Percentiles rank a stretch among this genome's conserved stretches.
phyloP scores from a whole-genome alignment of 257 asterid species.

The Plantago elongata region DNA sequence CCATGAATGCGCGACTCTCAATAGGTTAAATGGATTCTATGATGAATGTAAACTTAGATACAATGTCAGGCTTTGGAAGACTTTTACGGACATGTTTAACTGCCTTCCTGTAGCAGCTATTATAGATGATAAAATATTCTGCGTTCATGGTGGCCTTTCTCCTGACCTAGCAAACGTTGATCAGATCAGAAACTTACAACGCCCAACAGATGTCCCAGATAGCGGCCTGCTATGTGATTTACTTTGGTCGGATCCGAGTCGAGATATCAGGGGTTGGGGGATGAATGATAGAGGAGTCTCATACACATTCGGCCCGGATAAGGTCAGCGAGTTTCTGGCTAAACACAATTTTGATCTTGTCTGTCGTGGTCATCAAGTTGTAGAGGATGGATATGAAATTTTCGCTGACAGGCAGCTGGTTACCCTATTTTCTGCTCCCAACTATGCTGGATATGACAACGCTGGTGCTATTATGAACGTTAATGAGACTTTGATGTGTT shows the following conservation, averaged over 20 bases:
- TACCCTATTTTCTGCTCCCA: conserved; percentile 81
- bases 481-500: conserved; percentile 83
- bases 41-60: not conserved
- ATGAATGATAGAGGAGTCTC: not conserved
- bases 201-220: not conserved
- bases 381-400: conserved; percentile 83
- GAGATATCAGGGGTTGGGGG: not conserved
- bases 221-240: not conserved
- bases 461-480: conserved; percentile 92
- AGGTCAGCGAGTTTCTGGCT: not conserved
- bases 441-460: conserved; percentile 52
- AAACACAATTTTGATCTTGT: not conserved
- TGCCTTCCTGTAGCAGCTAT: not conserved
- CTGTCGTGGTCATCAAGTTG: conserved; percentile 40
- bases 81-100: not conserved
- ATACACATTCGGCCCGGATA: not conserved
- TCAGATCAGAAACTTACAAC: not conserved
- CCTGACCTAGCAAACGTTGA: not conserved
- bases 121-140: not conserved
- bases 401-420: conserved; percentile 82
- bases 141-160: conserved; percentile 1
- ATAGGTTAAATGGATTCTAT: not conserved
- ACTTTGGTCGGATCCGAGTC: not conserved
- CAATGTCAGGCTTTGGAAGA: not conserved
- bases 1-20: not conserved